Evolutionary conservation across 176 grass and related monocot genomes (phyloP).

Genomic region (Triticum dicoccoides): DNA sequence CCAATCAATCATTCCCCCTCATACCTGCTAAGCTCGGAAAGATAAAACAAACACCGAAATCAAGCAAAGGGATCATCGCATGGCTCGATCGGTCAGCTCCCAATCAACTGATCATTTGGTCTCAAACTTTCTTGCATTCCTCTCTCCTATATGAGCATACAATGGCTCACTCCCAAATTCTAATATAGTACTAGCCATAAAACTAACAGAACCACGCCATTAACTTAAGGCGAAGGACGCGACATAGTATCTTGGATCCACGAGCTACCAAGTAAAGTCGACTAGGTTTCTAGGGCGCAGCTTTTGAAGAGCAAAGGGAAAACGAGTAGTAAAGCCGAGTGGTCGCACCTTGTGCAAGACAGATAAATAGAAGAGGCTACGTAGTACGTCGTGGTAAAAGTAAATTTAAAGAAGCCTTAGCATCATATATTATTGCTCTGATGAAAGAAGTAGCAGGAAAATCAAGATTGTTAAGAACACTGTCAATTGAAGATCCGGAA

Average conservation of each 20-base stretch:
- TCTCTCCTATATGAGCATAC: conserved; percentile 33
- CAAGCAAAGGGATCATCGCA: conserved; percentile 54
- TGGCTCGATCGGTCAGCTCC: conserved; percentile 30
- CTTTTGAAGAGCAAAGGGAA: conserved; percentile 56
- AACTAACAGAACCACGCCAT: not conserved
- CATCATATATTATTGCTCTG: not conserved
- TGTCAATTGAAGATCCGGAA: conserved; percentile 7
- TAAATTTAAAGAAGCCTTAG: conserved; percentile 10
- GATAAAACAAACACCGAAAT: conserved; percentile 25
- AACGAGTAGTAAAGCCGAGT: conserved; percentile 44
- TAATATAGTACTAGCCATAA: not conserved
- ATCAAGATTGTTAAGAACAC: not conserved
- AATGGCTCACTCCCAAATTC: conserved; percentile 8
- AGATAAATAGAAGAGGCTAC: conserved; percentile 36
- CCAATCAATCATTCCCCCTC: not conserved
- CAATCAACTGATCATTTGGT: conserved; percentile 25
- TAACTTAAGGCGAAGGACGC: conserved; percentile 6
- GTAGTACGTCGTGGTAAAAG: conserved; percentile 1
- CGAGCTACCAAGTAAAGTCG: conserved; percentile 39
- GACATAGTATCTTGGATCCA: conserved; percentile 33
- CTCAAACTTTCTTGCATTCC: not conserved
- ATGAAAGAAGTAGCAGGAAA: not conserved
- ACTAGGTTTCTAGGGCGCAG: conserved; percentile 65
- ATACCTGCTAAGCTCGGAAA: not conserved
- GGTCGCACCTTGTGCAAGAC: conserved; percentile 32